Evolutionary conservation across 139 green algal genomes (phyloP), one percentile per base, ranked within the genome.

Genomic region (Chlamydomonas sp.): DNA sequence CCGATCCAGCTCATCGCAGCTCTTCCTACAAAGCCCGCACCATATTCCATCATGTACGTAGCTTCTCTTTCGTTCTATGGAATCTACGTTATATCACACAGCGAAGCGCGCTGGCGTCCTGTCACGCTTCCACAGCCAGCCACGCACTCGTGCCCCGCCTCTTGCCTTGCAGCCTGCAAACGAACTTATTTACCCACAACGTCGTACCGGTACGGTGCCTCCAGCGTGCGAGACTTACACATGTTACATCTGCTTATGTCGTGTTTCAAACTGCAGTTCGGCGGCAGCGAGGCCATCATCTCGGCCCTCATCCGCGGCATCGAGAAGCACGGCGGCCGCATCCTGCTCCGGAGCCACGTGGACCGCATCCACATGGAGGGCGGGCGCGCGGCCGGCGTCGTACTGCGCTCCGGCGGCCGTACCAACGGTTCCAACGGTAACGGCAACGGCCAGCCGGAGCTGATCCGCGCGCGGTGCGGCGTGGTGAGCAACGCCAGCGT

Each of bases 401-500:
- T 61, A 8, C 88, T 97, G 62, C 69, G 87, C 16, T 63, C 71
- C 4, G 59, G 76, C 0, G 67, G 75, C 18, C 77, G 20, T 2
- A 1, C 31, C 7, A 5, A 18, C 10, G 16, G 60, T 73, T 81
- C 62, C 63, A 85, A 63, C 61, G 66, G 72, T 63, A 80, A 80
- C 75, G 86, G 81, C 78, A n/a, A 49, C 3, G 68, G 68, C 12
- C 62, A 14, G 63, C 31, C 15, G 62, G 89, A 95, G 88, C 57
- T 95, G 16, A 92, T 97, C 71, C 85, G 91, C 0, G 95, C 96
- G 0, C 67, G 80, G 18, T 59, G 49, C 49, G 95, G 94, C 0
- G 97, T 99, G 63, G 89, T 99, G 15, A 95, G 89, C 89, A 99
- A 99, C 83, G 97, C 97, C 18, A 95, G 87, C 15, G 89, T 97